A percentile compares a stretch with the other conserved stretches of the same genome.
phyloP scores from a whole-genome alignment of 1,284 basidiomycete species.

The Fistulina hepatica region DNA sequence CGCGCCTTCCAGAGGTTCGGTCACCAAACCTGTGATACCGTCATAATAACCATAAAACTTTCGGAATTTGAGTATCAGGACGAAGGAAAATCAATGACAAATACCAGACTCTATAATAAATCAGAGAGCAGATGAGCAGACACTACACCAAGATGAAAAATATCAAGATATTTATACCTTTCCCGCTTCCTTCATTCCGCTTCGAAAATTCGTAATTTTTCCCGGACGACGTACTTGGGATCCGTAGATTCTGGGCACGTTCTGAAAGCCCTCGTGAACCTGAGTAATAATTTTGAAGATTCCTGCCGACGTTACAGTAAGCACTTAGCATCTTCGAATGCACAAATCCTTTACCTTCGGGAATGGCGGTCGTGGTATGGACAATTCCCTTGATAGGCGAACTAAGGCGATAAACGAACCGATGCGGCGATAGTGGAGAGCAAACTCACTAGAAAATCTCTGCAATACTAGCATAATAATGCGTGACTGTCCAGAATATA shows the following conservation, averaged over 20 bases:
- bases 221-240: constrained; percentile 29
- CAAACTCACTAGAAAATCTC: constrained; percentile 34
- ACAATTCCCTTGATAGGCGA: constrained; percentile 33
- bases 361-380: constrained; percentile 33
- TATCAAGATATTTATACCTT: constrained; percentile 25
- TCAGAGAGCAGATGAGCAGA: background rate
- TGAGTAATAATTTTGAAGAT: constrained; percentile 31
- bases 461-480: constrained; percentile 34
- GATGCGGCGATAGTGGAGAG: background rate
- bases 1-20: constrained; percentile 36
- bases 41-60: constrained; percentile 36
- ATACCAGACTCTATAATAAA: background rate
- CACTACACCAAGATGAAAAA: background rate
- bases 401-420: constrained; percentile 15
- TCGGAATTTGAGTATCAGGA: constrained; percentile 15
- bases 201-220: constrained; percentile 30
- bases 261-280: constrained; percentile 36
- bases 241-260: constrained; percentile 35
- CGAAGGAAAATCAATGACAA: background rate
- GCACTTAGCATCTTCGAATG: background rate
- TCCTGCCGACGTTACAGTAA: constrained; percentile 23
- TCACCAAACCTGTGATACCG: constrained; percentile 43
- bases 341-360: constrained; percentile 20
- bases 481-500: constrained; percentile 40
- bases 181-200: constrained; percentile 37